Conservation (phyloP, 2,329 filamentous ascomycete genomes). For the Ophiocordyceps camponoti-floridani region DNA sequence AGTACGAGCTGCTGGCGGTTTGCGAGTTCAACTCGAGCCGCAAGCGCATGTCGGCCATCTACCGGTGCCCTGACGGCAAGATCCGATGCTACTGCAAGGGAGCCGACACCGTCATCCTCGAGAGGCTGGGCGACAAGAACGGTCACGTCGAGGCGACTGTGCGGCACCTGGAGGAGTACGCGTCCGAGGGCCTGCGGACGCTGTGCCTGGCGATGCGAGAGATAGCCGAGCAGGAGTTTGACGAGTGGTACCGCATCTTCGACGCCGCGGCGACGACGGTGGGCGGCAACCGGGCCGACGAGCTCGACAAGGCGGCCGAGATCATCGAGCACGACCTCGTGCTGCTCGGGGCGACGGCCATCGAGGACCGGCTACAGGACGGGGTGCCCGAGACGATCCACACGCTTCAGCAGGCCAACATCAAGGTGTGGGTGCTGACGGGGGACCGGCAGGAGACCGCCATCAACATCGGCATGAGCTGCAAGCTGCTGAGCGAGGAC, state of each 20-base stretch:
- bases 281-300: slow-evolving; percentile 78
- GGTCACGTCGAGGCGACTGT: slow-evolving; percentile 79
- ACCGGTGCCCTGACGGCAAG: slow-evolving; percentile 89
- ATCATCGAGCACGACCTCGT: slow-evolving; percentile 86
- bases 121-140: slow-evolving; percentile 69
- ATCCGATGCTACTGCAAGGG: slow-evolving; percentile 90
- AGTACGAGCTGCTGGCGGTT: slow-evolving; percentile 89
- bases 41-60: slow-evolving; percentile 96
- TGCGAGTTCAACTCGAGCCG: slow-evolving; percentile 92
- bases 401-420: slow-evolving; percentile 86
- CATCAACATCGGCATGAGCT: slow-evolving; percentile 99
- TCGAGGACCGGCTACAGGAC: slow-evolving; percentile 92
- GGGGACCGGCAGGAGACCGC: slow-evolving; percentile 96
- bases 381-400: slow-evolving; percentile 97
- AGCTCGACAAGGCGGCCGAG: slow-evolving; percentile 93
- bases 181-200: slow-evolving; percentile 85
- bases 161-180: slow-evolving; percentile 94
- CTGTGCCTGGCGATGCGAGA: slow-evolving; percentile 91
- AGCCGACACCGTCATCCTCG: slow-evolving; percentile 91
- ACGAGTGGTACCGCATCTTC: slow-evolving; percentile 72
- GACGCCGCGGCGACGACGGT: slow-evolving; percentile 82
- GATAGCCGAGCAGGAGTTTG: slow-evolving; percentile 73
- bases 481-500: slow-evolving; percentile 93
- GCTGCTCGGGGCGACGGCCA: slow-evolving; percentile 85
- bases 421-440: slow-evolving; percentile 97